Evolutionary conservation across 2,329 filamentous ascomycete species (phyloP), one percentile per base, ranked within the genome.

Genomic region (Knufia fluminis): DNA sequence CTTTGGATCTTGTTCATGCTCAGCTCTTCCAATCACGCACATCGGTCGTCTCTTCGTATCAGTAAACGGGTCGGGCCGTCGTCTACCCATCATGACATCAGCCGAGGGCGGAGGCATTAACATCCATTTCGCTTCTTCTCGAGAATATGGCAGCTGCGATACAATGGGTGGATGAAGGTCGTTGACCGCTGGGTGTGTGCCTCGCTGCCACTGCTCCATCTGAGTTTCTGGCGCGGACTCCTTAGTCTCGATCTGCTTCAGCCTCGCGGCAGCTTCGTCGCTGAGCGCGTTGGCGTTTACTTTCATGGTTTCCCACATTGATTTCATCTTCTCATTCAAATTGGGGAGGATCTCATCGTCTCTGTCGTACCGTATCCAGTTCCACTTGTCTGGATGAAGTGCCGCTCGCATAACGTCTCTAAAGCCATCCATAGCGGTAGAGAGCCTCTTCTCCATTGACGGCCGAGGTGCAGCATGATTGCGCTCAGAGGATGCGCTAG

Each of bases 281-380:
- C 45, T 24, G 3, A 22, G n/a, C 2, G 35, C 19, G 12, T 4
- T 22, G 10, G 17, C 19, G 17, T 33, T 23, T 17, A 19, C 42
- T n/a, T n/a, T 45, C 24, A 31, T 40, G n/a, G 17, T 53, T 31
- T 57, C 53, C 54, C 55, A 60, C 46, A 59, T 57, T 20, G 52
- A 36, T 20, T 44, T 57, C 43, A 58, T 53, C 40, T 42, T 55
- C 28, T 54, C 52, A 20, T 49, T 52, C 22, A 59, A 51, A 16
- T 87, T 87, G 86, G 87, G 94, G 4, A 94, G 73, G 56, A 86
- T 82, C 67, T 96, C 90, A 57, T 95, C 89, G 63, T 92, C 86
- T 48, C 89, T 76, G 65, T 95, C 86, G 64, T 94, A 90, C 53
- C 84, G 78, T 65, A 80, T 82, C 59, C 75, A 75, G 61, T 92